Evolutionary conservation across 768 basidiomycete species (phyloP).

Genomic region (Trametes punicea): DNA sequence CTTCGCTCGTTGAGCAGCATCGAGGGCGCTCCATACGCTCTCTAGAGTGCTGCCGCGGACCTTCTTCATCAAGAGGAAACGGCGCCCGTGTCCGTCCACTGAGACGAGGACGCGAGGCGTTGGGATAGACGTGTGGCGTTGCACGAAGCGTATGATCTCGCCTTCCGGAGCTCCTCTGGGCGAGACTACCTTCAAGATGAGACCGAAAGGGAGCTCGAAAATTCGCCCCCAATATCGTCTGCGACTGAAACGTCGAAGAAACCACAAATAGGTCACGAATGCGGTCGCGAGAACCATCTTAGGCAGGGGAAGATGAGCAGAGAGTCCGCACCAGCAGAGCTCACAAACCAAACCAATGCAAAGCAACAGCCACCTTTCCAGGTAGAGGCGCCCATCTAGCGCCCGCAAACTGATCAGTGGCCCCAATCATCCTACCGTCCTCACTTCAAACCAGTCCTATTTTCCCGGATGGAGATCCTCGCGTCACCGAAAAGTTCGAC

Average conservation of each 20-base stretch:
- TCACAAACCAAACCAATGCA: no score
- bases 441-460: no score
- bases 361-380: no score
- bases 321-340: no score
- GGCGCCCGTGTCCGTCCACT: background rate
- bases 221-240: background rate
- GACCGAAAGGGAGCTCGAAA: background rate
- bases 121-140: background rate
- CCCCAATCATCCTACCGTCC: no score
- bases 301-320: background rate
- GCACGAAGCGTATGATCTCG: conserved; percentile 1
- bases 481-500: background rate
- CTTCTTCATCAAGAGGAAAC: background rate
- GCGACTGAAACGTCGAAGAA: background rate
- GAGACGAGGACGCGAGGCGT: background rate
- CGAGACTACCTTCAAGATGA: background rate
- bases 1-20: background rate
- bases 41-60: background rate
- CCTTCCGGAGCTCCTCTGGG: background rate
- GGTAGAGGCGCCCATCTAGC: no score
- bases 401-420: no score
- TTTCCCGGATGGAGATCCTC: no score
- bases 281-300: background rate
- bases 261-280: background rate
- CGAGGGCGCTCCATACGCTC: background rate